Percentiles rank a stretch among this genome's conserved stretches.
Conservation (phyloP, 768 basidiomycete species). For the Lentinula sp. region DNA sequence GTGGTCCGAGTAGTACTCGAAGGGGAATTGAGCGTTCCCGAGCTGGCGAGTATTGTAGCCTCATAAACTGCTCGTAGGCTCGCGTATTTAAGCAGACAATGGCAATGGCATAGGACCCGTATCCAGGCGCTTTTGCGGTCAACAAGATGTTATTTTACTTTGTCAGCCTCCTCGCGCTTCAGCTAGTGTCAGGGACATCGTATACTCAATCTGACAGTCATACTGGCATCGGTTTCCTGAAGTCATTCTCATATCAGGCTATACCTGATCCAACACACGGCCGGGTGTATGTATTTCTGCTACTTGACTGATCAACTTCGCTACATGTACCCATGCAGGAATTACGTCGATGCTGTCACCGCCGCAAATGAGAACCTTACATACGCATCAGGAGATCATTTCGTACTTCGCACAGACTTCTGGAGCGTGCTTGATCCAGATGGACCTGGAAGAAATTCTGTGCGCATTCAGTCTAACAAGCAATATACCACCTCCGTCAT, state of each 20-base stretch:
- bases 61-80: too few species aligned
- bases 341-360: constrained; percentile 31
- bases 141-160: background rate
- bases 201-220: constrained; percentile 39
- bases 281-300: constrained; percentile 40
- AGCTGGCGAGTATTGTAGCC: background rate
- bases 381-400: constrained; percentile 26
- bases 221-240: constrained; percentile 39
- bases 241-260: constrained; percentile 40
- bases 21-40: background rate
- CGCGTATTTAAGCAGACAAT: too few species aligned
- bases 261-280: constrained; percentile 54
- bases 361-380: constrained; percentile 35
- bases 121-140: background rate
- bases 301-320: background rate
- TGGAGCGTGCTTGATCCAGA: constrained; percentile 25
- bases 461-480: constrained; percentile 29
- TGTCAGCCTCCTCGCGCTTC: background rate
- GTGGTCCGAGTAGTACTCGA: background rate
- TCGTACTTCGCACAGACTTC: constrained; percentile 31
- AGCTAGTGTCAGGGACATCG: constrained; percentile 24
- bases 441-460: constrained; percentile 31
- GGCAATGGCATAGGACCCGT: too few species aligned
- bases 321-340: constrained; percentile 18
- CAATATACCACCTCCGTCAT: constrained; percentile 29